Conservation (phyloP, 768 basidiomycete species). For the Tulasnella calospora region DNA sequence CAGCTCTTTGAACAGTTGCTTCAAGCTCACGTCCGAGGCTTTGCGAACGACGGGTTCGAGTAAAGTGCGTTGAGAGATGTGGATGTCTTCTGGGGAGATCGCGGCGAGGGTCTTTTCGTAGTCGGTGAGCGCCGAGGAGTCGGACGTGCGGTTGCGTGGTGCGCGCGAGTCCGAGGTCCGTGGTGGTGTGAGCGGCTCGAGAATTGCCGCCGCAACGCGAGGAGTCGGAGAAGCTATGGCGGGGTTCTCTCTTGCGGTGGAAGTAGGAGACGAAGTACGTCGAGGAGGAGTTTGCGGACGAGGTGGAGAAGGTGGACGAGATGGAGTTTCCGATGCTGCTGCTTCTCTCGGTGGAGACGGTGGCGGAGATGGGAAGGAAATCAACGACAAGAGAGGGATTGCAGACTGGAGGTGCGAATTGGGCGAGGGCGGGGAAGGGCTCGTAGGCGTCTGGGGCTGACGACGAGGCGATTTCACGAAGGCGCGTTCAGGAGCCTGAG, state of each 20-base stretch:
- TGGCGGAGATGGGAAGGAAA: background rate
- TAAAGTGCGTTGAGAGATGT: background rate
- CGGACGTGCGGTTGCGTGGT: background rate
- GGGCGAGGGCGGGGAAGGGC: background rate
- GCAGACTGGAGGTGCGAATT: background rate
- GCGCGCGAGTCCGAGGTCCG: background rate
- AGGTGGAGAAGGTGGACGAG: background rate
- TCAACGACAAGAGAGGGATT: background rate
- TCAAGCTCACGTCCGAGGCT: background rate
- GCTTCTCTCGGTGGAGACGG: background rate
- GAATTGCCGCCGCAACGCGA: background rate
- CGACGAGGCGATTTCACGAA: background rate
- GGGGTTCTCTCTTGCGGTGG: background rate
- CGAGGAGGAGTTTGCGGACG: background rate
- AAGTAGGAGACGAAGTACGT: background rate
- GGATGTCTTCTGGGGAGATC: background rate
- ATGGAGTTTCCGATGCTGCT: background rate
- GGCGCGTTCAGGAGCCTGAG: background rate
- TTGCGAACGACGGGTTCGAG: slow-evolving; percentile 5
- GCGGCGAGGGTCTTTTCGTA: background rate
- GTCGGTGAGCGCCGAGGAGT: background rate
- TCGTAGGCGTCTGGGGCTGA: background rate
- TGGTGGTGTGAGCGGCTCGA: background rate
- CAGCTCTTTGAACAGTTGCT: background rate
- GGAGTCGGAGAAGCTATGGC: background rate